Percentiles rank a stretch among this genome's conserved stretches.
Conservation (phyloP, 2,329 filamentous ascomycete genomes). For the Sporothrix pseudoabietina region DNA sequence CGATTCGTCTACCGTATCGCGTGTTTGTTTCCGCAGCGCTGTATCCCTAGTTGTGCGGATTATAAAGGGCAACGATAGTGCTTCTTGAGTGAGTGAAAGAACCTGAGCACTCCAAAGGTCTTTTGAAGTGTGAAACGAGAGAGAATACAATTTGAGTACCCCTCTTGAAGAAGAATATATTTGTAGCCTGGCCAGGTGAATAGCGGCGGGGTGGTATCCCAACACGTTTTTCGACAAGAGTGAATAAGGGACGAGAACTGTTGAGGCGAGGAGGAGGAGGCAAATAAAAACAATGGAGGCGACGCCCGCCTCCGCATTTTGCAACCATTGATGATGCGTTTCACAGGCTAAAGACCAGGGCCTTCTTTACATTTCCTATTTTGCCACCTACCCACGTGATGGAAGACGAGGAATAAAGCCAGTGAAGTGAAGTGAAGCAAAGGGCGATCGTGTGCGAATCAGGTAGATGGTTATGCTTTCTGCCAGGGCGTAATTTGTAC, state of each 20-base stretch:
- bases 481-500: neutral
- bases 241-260: neutral
- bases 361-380: neutral
- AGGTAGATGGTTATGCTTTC: neutral
- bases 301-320: neutral
- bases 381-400: constrained; percentile 13
- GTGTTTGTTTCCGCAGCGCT: neutral
- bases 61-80: neutral
- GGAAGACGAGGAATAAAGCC: neutral
- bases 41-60: neutral
- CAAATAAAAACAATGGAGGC: neutral
- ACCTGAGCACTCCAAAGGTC: too few species aligned
- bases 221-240: neutral
- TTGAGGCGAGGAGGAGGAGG: neutral
- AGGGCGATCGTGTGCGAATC: neutral
- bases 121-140: neutral
- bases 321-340: neutral
- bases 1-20: constrained; percentile 9
- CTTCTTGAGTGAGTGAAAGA: neutral
- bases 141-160: neutral
- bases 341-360: neutral
- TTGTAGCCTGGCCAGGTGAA: neutral
- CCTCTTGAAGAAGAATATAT: neutral
- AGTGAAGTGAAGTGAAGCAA: neutral
- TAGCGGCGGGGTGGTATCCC: neutral